Conservation (phyloP, 306 rosid species). For the Castanea crenata region DNA sequence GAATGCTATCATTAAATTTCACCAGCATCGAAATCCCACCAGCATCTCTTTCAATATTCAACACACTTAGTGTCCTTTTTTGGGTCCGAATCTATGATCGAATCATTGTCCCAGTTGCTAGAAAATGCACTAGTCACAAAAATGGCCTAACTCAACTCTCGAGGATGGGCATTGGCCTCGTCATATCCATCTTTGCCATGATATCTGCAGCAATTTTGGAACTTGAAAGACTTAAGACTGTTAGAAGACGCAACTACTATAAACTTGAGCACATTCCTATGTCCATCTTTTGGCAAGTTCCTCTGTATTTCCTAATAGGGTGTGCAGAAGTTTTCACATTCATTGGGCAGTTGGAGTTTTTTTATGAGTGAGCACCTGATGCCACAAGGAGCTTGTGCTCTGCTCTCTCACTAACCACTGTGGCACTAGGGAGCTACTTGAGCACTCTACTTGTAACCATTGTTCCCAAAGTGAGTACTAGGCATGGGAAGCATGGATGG, state of each 20-base stretch:
- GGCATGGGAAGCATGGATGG: constrained; percentile 42
- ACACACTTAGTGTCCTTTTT: constrained; percentile 75
- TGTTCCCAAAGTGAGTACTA: constrained; percentile 28
- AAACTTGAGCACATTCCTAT: constrained; percentile 32
- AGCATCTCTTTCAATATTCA: constrained; percentile 66
- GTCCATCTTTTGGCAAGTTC: constrained; percentile 54
- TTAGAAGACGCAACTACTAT: constrained; percentile 31
- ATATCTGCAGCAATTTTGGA: constrained; percentile 40
- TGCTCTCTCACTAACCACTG: constrained; percentile 46
- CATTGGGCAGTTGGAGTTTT: constrained; percentile 51
- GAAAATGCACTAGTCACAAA: constrained; percentile 42
- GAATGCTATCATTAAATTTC: no score
- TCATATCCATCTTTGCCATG: constrained; percentile 50
- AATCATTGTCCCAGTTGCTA: constrained; percentile 45
- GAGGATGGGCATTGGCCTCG: constrained; percentile 52
- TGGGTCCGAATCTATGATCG: constrained; percentile 87
- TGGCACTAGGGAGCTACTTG: constrained; percentile 49
- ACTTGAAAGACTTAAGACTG: constrained; percentile 35
- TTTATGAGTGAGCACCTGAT: constrained; percentile 54
- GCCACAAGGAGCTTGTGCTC: constrained; percentile 50
- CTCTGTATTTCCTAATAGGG: constrained; percentile 53
- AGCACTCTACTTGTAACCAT: constrained; percentile 49
- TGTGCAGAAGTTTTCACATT: constrained; percentile 47
- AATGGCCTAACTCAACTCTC: constrained; percentile 51
- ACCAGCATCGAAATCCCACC: constrained; percentile 55